Conservation (phyloP, 2,329 filamentous ascomycete genomes). For the Sarocladiaceae sp. region DNA sequence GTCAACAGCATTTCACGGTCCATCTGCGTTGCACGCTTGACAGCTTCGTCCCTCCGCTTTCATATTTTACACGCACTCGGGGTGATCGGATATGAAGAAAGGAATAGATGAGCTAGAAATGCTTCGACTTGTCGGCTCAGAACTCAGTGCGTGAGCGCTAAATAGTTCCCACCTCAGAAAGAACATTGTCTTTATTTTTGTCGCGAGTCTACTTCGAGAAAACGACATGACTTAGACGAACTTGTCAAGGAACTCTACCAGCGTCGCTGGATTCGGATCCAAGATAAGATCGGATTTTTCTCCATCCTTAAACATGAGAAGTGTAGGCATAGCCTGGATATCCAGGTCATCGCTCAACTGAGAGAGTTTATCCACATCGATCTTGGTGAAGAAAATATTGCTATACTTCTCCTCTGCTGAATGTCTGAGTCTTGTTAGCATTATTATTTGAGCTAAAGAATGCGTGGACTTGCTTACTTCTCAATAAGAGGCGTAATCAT, state of each 20-base stretch:
- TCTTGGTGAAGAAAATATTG: constrained; percentile 67
- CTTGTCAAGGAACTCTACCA: constrained; percentile 13
- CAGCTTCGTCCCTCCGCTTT: too few species aligned
- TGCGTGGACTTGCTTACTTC: constrained; percentile 11
- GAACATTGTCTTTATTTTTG: too few species aligned
- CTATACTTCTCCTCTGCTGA: constrained; percentile 42
- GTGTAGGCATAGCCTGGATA: constrained; percentile 84
- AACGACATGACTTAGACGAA: too few species aligned
- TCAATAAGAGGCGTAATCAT: constrained; percentile 65
- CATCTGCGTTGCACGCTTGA: too few species aligned
- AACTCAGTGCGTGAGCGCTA: too few species aligned
- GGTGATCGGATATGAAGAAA: too few species aligned
- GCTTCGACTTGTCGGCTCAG: too few species aligned
- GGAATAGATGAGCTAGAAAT: too few species aligned
- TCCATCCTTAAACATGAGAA: constrained; percentile 72
- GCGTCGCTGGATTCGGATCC: constrained; percentile 13
- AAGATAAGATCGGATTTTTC: constrained; percentile 58
- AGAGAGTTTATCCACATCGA: constrained; percentile 75
- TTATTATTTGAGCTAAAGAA: background rate
- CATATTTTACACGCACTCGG: too few species aligned
- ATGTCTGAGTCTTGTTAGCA: constrained; percentile 1
- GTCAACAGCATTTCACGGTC: too few species aligned
- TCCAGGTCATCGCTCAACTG: constrained; percentile 67
- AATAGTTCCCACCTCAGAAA: too few species aligned
- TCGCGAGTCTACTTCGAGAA: too few species aligned